These are phyloP conservation scores for Metschnikowia arizonensis DNA, from an alignment of 805 yeast genomes.

Conservation along the genomic window DNA sequence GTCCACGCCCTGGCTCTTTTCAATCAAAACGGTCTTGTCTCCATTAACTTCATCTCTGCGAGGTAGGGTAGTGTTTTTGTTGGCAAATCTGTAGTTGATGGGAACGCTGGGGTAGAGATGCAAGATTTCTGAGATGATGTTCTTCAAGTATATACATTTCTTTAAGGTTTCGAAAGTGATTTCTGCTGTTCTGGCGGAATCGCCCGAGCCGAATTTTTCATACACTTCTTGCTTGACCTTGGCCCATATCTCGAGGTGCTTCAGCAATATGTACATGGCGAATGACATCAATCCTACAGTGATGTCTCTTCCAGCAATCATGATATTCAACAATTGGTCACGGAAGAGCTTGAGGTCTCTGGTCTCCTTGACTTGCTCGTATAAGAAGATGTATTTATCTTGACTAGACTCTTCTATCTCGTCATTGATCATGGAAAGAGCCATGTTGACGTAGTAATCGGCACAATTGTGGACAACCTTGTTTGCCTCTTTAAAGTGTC, in stretches of 20 bases:
- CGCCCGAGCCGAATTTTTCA: slow-evolving; percentile 19
- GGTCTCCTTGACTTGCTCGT: slow-evolving; percentile 14
- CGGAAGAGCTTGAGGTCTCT: slow-evolving; percentile 13
- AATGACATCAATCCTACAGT: slow-evolving; percentile 16
- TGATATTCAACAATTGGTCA: slow-evolving; percentile 16
- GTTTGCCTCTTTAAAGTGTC: slow-evolving; percentile 5
- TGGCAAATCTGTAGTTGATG: slow-evolving; percentile 41
- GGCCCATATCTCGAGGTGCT: slow-evolving; percentile 28
- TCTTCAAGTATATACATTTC: slow-evolving; percentile 42
- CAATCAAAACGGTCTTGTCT: slow-evolving; percentile 29
- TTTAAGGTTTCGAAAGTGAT: slow-evolving; percentile 46
- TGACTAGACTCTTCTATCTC: slow-evolving; percentile 8
- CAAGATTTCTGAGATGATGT: slow-evolving; percentile 45
- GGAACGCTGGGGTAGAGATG: slow-evolving; percentile 54
- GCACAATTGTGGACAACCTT: slow-evolving; percentile 13
- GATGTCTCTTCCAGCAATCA: slow-evolving; percentile 18
- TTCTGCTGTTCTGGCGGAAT: slow-evolving; percentile 24
- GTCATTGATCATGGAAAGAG: slow-evolving; percentile 6
- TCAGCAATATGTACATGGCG: slow-evolving; percentile 26
- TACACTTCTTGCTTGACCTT: slow-evolving; percentile 27
- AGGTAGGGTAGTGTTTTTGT: slow-evolving; percentile 45
- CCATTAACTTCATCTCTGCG: slow-evolving; percentile 45
- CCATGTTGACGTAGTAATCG: slow-evolving; percentile 7
- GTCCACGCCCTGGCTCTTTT: slow-evolving; percentile 12
- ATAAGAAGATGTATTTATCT: slow-evolving; percentile 11